Percentiles rank a stretch among this genome's conserved stretches.
Evolutionary conservation across 257 asterid genomes (phyloP).

Genomic region (Solanum ahanhuiri): DNA sequence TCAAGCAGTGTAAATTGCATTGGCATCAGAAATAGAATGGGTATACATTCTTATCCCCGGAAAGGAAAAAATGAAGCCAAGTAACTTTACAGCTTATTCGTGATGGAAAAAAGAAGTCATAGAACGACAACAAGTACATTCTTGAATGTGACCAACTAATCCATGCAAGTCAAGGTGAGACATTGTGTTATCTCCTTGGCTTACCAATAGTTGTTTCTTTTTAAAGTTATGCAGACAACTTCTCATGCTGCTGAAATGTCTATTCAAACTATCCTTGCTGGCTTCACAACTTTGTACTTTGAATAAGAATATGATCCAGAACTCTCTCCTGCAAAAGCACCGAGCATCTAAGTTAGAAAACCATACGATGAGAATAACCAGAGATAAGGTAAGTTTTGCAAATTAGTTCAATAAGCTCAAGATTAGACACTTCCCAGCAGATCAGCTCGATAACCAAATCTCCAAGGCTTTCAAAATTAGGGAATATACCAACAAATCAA

Average conservation of each 20-base stretch:
- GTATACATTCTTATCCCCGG: not conserved
- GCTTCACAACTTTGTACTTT: not conserved
- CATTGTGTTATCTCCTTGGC: not conserved
- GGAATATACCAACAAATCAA: too few relatives aligned
- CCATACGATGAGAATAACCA: not conserved
- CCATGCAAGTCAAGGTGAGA: not conserved
- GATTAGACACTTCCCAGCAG: too few relatives aligned
- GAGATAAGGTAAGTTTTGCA: not conserved
- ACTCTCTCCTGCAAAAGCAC: too few relatives aligned
- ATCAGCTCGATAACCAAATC: too few relatives aligned
- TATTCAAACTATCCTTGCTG: not conserved
- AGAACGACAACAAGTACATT: not conserved
- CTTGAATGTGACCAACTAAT: not conserved
- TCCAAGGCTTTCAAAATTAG: too few relatives aligned
- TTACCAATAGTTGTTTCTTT: not conserved
- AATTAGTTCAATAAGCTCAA: not conserved
- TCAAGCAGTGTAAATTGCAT: not conserved
- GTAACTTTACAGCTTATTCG: not conserved
- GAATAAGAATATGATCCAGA: too few relatives aligned
- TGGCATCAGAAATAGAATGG: not conserved
- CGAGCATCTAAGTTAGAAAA: too few relatives aligned
- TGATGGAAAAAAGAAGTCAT: not conserved
- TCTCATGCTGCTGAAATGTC: not conserved
- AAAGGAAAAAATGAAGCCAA: not conserved
- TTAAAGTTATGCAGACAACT: not conserved